Percentiles rank a stretch among this genome's conserved stretches.
phyloP scores from a whole-genome alignment of 1,139 yeast species.

The Geotrichum bryndzae region DNA sequence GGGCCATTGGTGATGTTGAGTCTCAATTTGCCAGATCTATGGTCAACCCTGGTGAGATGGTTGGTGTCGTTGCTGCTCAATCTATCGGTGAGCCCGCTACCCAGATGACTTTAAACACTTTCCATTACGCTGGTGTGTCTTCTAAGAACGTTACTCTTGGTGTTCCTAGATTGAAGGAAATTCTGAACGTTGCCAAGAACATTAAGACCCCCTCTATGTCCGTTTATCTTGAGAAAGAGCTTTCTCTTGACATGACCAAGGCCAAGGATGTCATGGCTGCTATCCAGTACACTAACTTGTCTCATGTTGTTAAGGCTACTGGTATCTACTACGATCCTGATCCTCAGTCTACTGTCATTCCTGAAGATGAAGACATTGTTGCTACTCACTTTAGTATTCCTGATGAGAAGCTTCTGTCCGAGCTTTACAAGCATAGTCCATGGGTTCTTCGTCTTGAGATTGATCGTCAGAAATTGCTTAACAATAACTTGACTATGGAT shows the following conservation, averaged over 20 bases:
- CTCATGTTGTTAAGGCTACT: slow-evolving; percentile 94
- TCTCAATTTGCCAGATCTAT: slow-evolving; percentile 87
- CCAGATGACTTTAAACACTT: slow-evolving; percentile 97
- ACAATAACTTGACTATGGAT: slow-evolving; percentile 95
- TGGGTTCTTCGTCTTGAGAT: slow-evolving; percentile 95
- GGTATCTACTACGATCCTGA: slow-evolving; percentile 98
- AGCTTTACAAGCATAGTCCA: slow-evolving; percentile 90
- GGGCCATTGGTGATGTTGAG: slow-evolving; percentile 93
- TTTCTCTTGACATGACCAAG: slow-evolving; percentile 81
- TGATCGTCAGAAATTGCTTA: slow-evolving; percentile 98
- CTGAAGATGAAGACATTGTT: slow-evolving; percentile 94
- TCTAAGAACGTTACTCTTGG: slow-evolving; percentile 98
- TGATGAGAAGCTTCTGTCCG: slow-evolving; percentile 93
- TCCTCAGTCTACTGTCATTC: slow-evolving; percentile 91
- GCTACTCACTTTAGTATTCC: slow-evolving; percentile 97
- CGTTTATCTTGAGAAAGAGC: slow-evolving; percentile 74
- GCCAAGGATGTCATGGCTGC: slow-evolving; percentile 96
- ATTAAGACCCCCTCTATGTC: slow-evolving; percentile 98
- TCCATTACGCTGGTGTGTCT: slow-evolving; percentile 99
- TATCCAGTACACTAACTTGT: slow-evolving; percentile 90
- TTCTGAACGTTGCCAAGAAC: slow-evolving; percentile 95
- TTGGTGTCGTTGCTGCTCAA: slow-evolving; percentile 98
- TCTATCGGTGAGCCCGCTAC: slow-evolving; percentile 99
- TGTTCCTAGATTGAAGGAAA: slow-evolving; percentile 99
- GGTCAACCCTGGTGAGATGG: slow-evolving; percentile 99